Base-by-base conservation (phyloP, 2,329 filamentous ascomycete species). In the Cercospora sesami region DNA sequence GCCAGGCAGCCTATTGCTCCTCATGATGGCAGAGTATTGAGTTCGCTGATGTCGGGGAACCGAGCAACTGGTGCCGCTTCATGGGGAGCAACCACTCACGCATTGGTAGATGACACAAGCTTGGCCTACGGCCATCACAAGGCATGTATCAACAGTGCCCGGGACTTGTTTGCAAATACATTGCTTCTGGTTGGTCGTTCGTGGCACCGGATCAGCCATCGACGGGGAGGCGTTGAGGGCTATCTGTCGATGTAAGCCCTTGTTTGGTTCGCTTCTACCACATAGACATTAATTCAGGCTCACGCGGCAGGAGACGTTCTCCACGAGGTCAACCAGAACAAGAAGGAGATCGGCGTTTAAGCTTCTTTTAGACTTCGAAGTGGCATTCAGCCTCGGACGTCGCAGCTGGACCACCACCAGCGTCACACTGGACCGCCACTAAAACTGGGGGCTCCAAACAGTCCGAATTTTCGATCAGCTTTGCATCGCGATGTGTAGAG, bases 341-440 rank as follows among this genome's bases (percentile, higher is more conserved):
- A 23, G 39, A 60, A 31, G 48, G 48, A 61, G 65, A 69, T 69
- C 68, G 53, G 26, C 68, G 42, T 23, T 63, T 63, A 66, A 65
- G 61, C 68, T 68, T 69, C 21, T 53, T 42, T 65, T 63, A 64
- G n/a, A 45, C 30, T 69, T 66, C 18, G 10, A 7, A 36, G 10
- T 57, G 14, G 60, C 18, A 57, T n/a, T 26, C 59, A 63, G 60
- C 64, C 64, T 69, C 67, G 67, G 64, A 33, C 51, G 31, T 67
- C 55, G 64, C 60, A 59, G 26, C 60, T n/a, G n/a, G 9, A 53
- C n/a, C 33, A 36, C 6, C 33, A 39, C 21, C 45, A 51, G 59
- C 39, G 59, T 42, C 31, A 16, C 18, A 45, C 33, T n/a, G n/a
- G 33, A 31, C 16, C 59, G 39, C 30, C 30, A 61, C 31, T 48